Evolutionary conservation across 2,329 filamentous ascomycete genomes (phyloP), one percentile per base, ranked within the genome.

Genomic region (Dothidotthia symphoricarpi): DNA sequence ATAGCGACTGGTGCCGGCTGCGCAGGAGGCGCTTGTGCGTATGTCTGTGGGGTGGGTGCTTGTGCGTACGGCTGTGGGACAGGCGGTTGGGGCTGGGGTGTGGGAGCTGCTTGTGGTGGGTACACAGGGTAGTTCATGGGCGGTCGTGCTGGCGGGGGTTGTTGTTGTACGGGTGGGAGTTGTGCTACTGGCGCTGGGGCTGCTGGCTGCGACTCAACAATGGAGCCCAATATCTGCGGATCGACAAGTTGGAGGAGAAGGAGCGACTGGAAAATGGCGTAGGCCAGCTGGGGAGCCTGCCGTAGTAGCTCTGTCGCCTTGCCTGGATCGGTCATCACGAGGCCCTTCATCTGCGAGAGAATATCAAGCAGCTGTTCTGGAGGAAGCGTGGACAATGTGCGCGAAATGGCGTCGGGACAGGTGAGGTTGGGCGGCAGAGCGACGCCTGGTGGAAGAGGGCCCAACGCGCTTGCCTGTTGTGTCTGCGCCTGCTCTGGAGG

Each of bases 191-290:
- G 62, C 13, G 55, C 48, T 10, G 60, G 57, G 25, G 54, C 55
- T 6, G 57, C 46, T 16, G 53, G 49, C 30, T 68, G 36, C 37
- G 69, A 65, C 59, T 94, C 86, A 36, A 96, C 77, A 19, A 97
- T 87, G 4, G 85, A 83, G 47, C 84, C 80, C 37, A 97, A 82
- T 3, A 89, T 83, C 55, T 83, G 83, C 11, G 88, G 86, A 41
- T 93, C 91, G 39, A 97, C 88, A 8, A 97, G 81, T 30, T 89
- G 88, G 80, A 97, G 93, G 25, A 96, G 80, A 2, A 97, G 80
- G 8, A 97, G 78, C 16, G 90, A 86, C 69, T 97, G 91, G 71
- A 97, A 97, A 51, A 97, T 85, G 41, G 93, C 93, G 59, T 95
- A 97, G 4, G 88, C 82, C 29, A 98, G 81, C 69, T 98, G 93